Conservation (phyloP, 805 yeast genomes). For the Pichia ethanolica region DNA sequence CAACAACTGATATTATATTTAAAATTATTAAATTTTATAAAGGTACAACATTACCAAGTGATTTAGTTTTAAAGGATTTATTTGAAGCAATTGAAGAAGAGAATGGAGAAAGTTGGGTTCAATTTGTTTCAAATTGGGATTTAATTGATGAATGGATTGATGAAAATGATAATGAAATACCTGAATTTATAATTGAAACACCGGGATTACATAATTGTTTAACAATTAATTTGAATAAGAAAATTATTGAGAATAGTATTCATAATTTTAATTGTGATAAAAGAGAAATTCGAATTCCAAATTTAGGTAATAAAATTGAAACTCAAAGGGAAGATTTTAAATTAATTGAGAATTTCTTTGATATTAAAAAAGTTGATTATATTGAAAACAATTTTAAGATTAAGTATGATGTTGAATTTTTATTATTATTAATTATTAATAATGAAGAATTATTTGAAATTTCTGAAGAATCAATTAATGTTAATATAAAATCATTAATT, state of each 20-base stretch:
- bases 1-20: slow-evolving; percentile 41
- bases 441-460: slow-evolving; percentile 51
- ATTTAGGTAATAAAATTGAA: slow-evolving; percentile 1
- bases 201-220: slow-evolving; percentile 31
- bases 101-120: slow-evolving; percentile 53
- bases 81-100: slow-evolving; percentile 51
- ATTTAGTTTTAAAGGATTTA: slow-evolving; percentile 50
- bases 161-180: slow-evolving; percentile 17
- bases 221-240: slow-evolving; percentile 45
- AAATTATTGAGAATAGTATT: slow-evolving; percentile 42
- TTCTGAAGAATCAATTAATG: slow-evolving; percentile 18
- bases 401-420: slow-evolving; percentile 63
- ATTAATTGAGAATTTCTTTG: slow-evolving; percentile 24
- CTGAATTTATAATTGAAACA: slow-evolving; percentile 28
- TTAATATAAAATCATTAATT: slow-evolving; percentile 49
- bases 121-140: slow-evolving; percentile 59
- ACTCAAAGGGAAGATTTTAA: slow-evolving; percentile 8
- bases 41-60: slow-evolving; percentile 60
- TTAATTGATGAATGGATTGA: slow-evolving; percentile 25
- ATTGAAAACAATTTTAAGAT: slow-evolving; percentile 13
- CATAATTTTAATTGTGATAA: slow-evolving; percentile 25
- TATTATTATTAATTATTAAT: slow-evolving; percentile 53
- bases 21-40: slow-evolving; percentile 45
- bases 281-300: slow-evolving; percentile 25
- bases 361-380: slow-evolving; percentile 12